Conservation (phyloP, 306 rosid genomes). For the Cercis canadensis region DNA sequence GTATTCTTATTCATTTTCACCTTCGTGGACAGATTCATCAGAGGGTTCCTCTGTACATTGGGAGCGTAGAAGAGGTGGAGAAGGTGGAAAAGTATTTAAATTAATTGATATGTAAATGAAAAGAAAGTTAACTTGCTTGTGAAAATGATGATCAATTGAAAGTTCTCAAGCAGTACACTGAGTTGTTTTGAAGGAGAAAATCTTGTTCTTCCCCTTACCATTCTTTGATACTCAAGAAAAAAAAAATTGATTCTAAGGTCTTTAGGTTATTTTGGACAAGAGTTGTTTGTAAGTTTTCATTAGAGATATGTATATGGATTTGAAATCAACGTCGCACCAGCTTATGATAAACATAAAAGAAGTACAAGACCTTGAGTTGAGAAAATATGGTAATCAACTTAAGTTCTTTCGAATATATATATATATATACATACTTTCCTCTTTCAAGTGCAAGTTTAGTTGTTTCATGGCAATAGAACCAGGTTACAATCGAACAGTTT, state of each 20-base stretch:
- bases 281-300: constrained; percentile 6
- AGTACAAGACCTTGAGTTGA: not conserved
- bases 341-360: not conserved
- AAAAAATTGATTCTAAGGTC: not conserved
- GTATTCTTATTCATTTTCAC: not conserved
- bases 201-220: not conserved
- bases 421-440: no score
- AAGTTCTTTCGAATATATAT: no score
- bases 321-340: not conserved
- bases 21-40: constrained; percentile 79
- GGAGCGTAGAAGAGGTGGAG: constrained; percentile 89
- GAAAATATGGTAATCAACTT: no score
- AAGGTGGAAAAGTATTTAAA: constrained; percentile 89
- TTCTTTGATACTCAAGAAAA: constrained; percentile 24
- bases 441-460: no score
- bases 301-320: not conserved
- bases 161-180: constrained; percentile 27
- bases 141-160: constrained; percentile 35
- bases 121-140: constrained; percentile 32
- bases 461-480: no score
- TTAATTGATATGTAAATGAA: constrained; percentile 42
- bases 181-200: constrained; percentile 31
- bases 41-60: constrained; percentile 91
- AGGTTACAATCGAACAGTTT: not conserved
- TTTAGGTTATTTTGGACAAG: constrained; percentile 11